Percentiles rank a stretch among this genome's conserved stretches.
phyloP scores from a whole-genome alignment of 106 monocot species.

The Dioscorea zingiberensis region DNA sequence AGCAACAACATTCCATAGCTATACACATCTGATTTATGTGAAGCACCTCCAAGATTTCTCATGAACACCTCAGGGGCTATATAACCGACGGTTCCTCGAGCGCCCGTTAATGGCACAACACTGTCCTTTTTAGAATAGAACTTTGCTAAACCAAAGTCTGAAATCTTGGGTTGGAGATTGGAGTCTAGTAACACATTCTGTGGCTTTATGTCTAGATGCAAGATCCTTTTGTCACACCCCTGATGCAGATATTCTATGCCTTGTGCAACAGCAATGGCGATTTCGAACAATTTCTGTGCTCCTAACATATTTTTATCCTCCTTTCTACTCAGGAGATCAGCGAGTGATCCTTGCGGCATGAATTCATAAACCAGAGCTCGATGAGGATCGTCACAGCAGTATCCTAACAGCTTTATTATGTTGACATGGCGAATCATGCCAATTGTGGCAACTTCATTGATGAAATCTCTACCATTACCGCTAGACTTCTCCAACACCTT shows the following conservation, averaged over 20 bases:
- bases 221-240: constrained; percentile 16
- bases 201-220: constrained; percentile 23
- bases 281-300: not conserved
- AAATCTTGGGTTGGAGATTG: constrained; percentile 11
- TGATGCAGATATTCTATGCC: constrained; percentile 21
- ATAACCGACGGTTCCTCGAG: constrained; percentile 15
- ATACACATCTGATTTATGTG: constrained; percentile 22
- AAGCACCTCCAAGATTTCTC: constrained; percentile 13
- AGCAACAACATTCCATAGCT: constrained; percentile 18
- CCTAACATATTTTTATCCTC: not conserved
- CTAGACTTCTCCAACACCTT: constrained; percentile 10
- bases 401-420: constrained; percentile 8
- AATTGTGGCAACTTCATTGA: constrained; percentile 13
- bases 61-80: constrained; percentile 20
- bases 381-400: constrained; percentile 8
- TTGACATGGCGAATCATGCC: constrained; percentile 14
- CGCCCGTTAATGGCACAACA: constrained; percentile 6
- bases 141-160: constrained; percentile 21
- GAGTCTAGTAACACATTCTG: constrained; percentile 12
- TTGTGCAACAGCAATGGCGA: constrained; percentile 3
- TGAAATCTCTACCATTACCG: constrained; percentile 4
- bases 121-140: constrained; percentile 12
- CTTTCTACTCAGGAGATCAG: not conserved
- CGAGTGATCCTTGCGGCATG: constrained; percentile 14
- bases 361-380: constrained; percentile 10